Evolutionary conservation across 306 rosid species (phyloP).

Genomic region (Gillenia trifoliata): DNA sequence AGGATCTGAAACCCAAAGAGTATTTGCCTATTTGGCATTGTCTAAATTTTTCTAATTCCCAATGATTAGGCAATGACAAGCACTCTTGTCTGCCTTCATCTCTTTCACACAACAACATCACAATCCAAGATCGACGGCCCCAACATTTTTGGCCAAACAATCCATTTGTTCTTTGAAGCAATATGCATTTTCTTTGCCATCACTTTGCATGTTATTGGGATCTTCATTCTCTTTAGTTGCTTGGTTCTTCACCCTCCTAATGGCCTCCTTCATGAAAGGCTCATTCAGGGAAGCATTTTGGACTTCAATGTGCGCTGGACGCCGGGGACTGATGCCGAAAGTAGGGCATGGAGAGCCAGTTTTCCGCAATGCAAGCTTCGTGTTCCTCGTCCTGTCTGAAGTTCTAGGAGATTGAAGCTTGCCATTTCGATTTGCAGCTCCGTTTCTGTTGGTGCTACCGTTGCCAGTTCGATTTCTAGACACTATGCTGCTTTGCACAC

Average conservation of each 20-base stretch:
- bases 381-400: neutral
- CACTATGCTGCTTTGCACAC: neutral
- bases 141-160: slow-evolving; percentile 10
- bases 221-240: neutral
- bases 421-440: neutral
- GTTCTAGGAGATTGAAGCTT: slow-evolving; percentile 19
- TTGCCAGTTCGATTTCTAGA: slow-evolving; percentile 7
- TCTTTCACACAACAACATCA: slow-evolving; percentile 12
- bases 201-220: neutral
- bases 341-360: slow-evolving; percentile 3
- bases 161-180: slow-evolving; percentile 18
- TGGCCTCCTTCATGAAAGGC: neutral
- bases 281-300: no score
- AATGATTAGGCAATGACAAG: neutral
- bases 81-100: neutral
- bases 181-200: slow-evolving; percentile 21
- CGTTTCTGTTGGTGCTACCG: neutral
- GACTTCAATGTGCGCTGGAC: neutral
- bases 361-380: neutral
- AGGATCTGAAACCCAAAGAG: no score
- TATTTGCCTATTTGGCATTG: no score
- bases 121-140: slow-evolving; percentile 5
- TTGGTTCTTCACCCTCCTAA: neutral
- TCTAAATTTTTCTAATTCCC: no score
- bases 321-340: neutral